Conservation (phyloP, 2,329 filamentous ascomycete genomes). For the Aureobasidium zeae region DNA sequence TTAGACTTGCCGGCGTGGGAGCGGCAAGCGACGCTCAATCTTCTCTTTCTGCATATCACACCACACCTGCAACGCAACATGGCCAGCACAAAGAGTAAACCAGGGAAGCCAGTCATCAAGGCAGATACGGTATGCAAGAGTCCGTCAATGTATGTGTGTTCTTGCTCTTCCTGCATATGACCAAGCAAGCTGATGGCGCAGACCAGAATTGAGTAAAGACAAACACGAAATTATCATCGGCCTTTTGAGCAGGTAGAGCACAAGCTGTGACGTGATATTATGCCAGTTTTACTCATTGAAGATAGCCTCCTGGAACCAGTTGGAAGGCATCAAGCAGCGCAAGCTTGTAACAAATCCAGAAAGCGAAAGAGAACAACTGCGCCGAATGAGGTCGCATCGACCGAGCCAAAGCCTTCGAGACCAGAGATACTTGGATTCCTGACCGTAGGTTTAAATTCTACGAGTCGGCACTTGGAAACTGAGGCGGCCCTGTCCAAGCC, state of each 20-base stretch:
- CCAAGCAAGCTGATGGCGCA: constrained; percentile 6
- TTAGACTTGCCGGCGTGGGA: not conserved
- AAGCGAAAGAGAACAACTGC: constrained; percentile 22
- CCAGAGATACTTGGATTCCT: constrained; percentile 50
- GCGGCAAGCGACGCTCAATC: not conserved
- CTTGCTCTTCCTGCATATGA: not conserved
- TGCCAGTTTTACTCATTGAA: not conserved
- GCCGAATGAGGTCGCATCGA: not conserved
- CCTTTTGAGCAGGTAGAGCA: constrained; percentile 3
- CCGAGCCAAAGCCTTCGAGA: not conserved
- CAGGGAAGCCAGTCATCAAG: constrained; percentile 1
- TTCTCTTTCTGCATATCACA: not conserved
- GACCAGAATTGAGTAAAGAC: constrained; percentile 11
- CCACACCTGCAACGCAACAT: not conserved
- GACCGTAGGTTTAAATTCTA: constrained; percentile 55
- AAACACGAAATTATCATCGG: constrained; percentile 4
- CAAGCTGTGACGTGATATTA: too few relatives aligned
- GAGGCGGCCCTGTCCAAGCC: constrained; percentile 24
- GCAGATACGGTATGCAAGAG: constrained; percentile 4
- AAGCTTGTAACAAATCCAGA: constrained; percentile 33
- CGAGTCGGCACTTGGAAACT: constrained; percentile 51
- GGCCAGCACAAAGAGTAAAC: constrained; percentile 3
- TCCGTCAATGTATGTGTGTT: not conserved
- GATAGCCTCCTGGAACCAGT: constrained; percentile 54
- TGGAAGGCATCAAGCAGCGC: constrained; percentile 49